Evolutionary conservation across 495 filamentous ascomycete genomes (phyloP).

Genomic region (Halenospora varia): DNA sequence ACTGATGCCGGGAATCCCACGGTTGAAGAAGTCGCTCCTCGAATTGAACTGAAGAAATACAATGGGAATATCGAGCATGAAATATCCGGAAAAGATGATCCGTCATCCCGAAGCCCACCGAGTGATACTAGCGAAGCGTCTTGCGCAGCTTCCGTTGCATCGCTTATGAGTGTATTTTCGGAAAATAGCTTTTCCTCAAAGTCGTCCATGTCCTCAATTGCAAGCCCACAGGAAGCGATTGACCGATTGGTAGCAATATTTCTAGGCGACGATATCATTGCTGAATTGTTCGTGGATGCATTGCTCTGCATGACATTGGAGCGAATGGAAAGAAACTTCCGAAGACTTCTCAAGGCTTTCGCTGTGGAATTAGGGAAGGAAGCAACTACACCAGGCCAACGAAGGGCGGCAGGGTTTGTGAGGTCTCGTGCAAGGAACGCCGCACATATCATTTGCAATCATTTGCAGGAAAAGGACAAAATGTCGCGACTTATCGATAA

Average conservation of each 20-base stretch:
- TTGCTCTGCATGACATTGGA: neutral
- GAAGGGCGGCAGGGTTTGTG: conserved; percentile 13
- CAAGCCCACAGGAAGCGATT: neutral
- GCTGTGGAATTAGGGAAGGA: conserved; percentile 8
- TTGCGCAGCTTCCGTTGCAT: conserved; percentile 2
- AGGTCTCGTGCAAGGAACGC: conserved; percentile 12
- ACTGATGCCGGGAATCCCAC: no score
- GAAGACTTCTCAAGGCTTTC: conserved; percentile 9
- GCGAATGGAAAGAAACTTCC: conserved; percentile 12
- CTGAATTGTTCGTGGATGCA: neutral
- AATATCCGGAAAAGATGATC: no score
- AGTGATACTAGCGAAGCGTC: neutral
- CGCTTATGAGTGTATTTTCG: conserved; percentile 14
- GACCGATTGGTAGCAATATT: conserved; percentile 11
- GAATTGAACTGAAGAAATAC: no score
- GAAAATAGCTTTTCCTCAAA: neutral
- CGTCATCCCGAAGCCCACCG: no score
- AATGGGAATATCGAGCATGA: no score
- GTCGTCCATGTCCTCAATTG: conserved; percentile 16
- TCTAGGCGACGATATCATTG: conserved; percentile 6
- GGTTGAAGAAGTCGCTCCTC: no score
- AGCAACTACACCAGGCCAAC: conserved; percentile 1
- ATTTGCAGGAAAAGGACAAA: neutral
- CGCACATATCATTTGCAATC: conserved; percentile 14
- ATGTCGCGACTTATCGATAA: neutral